Conservation (phyloP, 2,329 filamentous ascomycete genomes). For the Scorias spongiosa region DNA sequence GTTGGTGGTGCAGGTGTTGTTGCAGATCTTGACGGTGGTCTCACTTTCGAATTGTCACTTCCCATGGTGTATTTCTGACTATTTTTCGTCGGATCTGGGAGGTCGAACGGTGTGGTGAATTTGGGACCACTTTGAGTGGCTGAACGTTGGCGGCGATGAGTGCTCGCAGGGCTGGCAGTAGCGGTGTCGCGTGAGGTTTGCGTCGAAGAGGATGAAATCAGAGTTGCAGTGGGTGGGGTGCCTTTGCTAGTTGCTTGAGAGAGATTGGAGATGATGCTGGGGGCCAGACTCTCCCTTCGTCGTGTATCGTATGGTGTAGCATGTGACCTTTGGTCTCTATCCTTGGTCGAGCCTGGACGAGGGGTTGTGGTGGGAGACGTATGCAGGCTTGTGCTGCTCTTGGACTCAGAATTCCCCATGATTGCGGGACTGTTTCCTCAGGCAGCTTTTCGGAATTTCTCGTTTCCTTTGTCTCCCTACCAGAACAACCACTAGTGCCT, state of each 20-base stretch:
- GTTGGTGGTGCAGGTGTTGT: background rate
- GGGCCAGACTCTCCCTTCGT: conserved; percentile 3
- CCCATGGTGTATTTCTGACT: background rate
- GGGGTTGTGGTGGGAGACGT: background rate
- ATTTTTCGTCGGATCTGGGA: background rate
- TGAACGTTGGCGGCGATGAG: background rate
- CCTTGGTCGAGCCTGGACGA: background rate
- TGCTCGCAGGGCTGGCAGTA: background rate
- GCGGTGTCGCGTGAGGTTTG: background rate
- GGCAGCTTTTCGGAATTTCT: no score
- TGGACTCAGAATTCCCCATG: background rate
- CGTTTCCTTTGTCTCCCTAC: no score
- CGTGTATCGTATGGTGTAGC: conserved; percentile 1
- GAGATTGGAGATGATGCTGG: conserved; percentile 1
- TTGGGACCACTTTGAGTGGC: background rate
- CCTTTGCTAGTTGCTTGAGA: conserved; percentile 3
- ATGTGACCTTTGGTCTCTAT: background rate
- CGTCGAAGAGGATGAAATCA: conserved; percentile 3
- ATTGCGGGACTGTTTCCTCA: background rate
- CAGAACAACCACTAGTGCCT: no score
- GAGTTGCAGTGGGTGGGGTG: conserved; percentile 6
- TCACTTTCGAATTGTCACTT: background rate
- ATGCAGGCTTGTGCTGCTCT: background rate
- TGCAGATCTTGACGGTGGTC: background rate
- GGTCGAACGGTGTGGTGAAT: background rate